Percentiles rank a stretch among this genome's conserved stretches.
Evolutionary conservation across 163 green algal species (phyloP).

Genomic region (Scenedesmus sp.): DNA sequence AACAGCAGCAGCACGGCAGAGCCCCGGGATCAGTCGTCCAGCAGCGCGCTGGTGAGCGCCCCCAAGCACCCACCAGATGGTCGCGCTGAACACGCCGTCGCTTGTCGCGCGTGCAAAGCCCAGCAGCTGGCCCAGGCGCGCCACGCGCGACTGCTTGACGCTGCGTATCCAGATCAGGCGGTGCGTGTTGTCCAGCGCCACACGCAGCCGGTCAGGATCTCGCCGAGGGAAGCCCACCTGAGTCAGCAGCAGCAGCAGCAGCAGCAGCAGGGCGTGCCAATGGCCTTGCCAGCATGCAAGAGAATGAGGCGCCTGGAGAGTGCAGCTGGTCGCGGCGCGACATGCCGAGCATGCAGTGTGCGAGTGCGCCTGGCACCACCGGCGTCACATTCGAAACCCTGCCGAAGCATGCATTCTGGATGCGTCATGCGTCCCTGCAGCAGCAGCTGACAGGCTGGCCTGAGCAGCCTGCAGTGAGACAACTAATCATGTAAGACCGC

Average conservation of each 20-base stretch:
- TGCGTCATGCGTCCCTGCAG: neutral
- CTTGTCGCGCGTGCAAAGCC: conserved; percentile 90
- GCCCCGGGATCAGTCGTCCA: too few species aligned
- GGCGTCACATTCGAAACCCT: too few species aligned
- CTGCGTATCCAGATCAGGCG: conserved; percentile 69
- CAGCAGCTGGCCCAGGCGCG: conserved; percentile 81
- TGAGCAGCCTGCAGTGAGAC: neutral
- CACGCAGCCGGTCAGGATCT: conserved; percentile 75
- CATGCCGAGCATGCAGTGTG: conserved; percentile 87
- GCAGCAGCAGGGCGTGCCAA: conserved; percentile 38
- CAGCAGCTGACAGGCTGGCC: neutral
- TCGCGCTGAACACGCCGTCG: conserved; percentile 84
- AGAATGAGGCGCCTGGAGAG: conserved; percentile 87
- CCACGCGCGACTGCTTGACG: conserved; percentile 74
- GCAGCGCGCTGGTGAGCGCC: too few species aligned
- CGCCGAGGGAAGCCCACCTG: conserved; percentile 87
- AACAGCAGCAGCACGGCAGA: too few species aligned
- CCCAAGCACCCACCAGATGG: conserved; percentile 87
- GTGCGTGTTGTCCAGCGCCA: conserved; percentile 89
- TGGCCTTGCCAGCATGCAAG: conserved; percentile 70
- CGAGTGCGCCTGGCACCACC: conserved; percentile 81
- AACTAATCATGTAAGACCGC: too few species aligned
- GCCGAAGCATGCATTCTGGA: neutral
- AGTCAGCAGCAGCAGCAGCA: conserved; percentile 71
- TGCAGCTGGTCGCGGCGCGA: conserved; percentile 84